phyloP scores from a whole-genome alignment of 2,329 filamentous ascomycete species.

The Cryphonectria nitschkei region DNA sequence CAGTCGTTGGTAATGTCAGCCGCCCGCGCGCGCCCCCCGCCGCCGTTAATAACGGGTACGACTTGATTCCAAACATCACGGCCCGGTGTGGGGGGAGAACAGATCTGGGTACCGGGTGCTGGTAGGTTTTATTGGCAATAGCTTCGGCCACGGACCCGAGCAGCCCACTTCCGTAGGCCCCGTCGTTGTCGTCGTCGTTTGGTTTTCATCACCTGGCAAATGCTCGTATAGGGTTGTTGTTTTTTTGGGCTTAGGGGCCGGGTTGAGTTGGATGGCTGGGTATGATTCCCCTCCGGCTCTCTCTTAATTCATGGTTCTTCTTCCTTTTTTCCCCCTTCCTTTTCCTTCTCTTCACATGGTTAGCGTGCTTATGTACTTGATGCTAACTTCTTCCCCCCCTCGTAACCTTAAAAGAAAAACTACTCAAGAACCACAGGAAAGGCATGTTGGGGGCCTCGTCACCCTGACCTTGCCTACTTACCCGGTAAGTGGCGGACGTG shows the following conservation, averaged over 20 bases:
- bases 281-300: background rate
- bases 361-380: background rate
- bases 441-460: background rate
- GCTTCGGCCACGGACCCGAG: background rate
- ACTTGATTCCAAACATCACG: background rate
- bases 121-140: conserved; percentile 1
- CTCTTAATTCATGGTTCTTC: background rate
- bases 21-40: too few relatives aligned
- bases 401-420: background rate
- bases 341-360: background rate
- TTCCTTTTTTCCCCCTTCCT: background rate
- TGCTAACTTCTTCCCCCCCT: background rate
- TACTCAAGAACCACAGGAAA: background rate
- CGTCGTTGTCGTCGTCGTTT: background rate
- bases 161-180: background rate
- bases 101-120: background rate
- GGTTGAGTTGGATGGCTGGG: background rate
- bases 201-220: too few relatives aligned
- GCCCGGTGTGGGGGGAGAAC: background rate
- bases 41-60: background rate
- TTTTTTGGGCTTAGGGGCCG: too few relatives aligned
- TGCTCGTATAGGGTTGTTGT: too few relatives aligned
- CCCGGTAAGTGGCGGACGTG: background rate
- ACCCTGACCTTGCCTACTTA: background rate
- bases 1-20: background rate